A percentile compares a stretch with the other conserved stretches of the same genome.
phyloP scores from a whole-genome alignment of 495 filamentous ascomycete genomes.

The Penicillium dipodomyicola region DNA sequence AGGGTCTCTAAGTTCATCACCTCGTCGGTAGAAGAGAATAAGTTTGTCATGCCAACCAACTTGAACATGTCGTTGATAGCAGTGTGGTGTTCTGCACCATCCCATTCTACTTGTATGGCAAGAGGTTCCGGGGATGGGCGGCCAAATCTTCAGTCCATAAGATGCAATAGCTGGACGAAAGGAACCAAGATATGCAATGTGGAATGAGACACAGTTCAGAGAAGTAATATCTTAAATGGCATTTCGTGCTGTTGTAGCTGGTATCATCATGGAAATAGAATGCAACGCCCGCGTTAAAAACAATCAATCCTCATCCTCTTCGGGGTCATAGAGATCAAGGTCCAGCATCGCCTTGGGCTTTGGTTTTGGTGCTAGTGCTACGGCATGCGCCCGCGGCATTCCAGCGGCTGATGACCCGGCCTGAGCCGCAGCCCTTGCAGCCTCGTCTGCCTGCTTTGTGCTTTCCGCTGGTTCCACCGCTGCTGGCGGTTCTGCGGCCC shows the following conservation, averaged over 20 bases:
- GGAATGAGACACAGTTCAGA: background rate
- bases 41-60: constrained; percentile 50
- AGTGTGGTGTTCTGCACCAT: constrained; percentile 54
- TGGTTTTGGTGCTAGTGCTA: constrained; percentile 33
- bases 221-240: background rate
- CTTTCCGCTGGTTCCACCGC: constrained; percentile 22
- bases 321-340: constrained; percentile 48
- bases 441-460: constrained; percentile 32
- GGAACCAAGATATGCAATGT: background rate
- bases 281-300: constrained; percentile 11
- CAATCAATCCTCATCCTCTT: constrained; percentile 43
- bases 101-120: constrained; percentile 56
- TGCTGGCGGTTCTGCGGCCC: constrained; percentile 30
- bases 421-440: constrained; percentile 36
- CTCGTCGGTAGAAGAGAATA: constrained; percentile 33
- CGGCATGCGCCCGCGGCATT: constrained; percentile 17
- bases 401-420: constrained; percentile 33
- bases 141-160: constrained; percentile 53
- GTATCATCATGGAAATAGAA: constrained; percentile 22
- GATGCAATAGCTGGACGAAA: constrained; percentile 34
- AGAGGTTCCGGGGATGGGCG: constrained; percentile 54
- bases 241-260: constrained; percentile 12
- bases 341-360: constrained; percentile 44
- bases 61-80: constrained; percentile 52
- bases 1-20: constrained; percentile 30